Conservation (phyloP, 2,329 filamentous ascomycete species). For the Paecilomyces variotii region DNA sequence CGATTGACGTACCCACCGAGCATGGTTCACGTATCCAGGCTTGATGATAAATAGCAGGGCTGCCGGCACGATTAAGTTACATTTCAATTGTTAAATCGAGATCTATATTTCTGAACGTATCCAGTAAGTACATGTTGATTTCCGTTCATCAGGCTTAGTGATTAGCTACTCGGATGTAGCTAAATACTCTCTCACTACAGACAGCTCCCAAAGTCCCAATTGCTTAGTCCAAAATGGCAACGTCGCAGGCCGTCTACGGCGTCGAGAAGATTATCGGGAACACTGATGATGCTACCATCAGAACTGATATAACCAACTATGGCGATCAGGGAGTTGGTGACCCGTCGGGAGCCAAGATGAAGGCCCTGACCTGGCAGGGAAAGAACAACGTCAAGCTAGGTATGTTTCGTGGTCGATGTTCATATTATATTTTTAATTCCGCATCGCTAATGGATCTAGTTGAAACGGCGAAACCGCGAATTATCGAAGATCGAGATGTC, state of each 20-base stretch:
- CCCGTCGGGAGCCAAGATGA: slow-evolving; percentile 57
- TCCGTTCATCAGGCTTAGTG: background rate
- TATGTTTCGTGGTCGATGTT: slow-evolving; percentile 17
- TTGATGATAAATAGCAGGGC: background rate
- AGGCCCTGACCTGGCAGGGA: slow-evolving; percentile 72
- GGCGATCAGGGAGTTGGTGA: slow-evolving; percentile 46
- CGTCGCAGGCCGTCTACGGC: slow-evolving; percentile 59
- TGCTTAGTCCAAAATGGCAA: slow-evolving; percentile 40
- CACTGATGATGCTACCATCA: slow-evolving; percentile 53
- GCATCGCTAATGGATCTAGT: slow-evolving; percentile 27
- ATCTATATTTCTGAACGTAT: background rate
- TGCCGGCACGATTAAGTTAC: background rate
- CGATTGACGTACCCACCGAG: background rate
- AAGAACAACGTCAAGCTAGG: slow-evolving; percentile 68
- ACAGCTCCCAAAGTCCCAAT: background rate
- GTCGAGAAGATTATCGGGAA: slow-evolving; percentile 64
- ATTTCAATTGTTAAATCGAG: background rate
- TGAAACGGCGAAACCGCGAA: slow-evolving; percentile 60
- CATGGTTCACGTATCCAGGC: background rate
- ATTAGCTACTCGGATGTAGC: background rate
- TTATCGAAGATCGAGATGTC: slow-evolving; percentile 67
- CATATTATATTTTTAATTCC: background rate
- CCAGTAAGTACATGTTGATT: background rate
- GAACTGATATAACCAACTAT: slow-evolving; percentile 65
- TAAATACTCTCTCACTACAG: background rate